Conservation (phyloP, 2,329 filamentous ascomycete genomes). For the Penicillium sp. region DNA sequence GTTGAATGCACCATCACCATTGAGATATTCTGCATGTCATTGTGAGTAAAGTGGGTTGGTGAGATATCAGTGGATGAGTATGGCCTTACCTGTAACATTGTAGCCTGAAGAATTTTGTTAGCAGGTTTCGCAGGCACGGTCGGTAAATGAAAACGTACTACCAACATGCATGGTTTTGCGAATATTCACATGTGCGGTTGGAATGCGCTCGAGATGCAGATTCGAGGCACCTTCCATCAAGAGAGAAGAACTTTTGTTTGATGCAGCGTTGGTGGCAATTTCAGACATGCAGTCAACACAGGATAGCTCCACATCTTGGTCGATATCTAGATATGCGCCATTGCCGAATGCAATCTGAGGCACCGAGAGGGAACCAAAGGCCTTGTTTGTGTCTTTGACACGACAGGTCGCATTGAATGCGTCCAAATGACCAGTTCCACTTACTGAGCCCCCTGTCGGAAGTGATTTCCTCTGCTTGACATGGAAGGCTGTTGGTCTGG, state of each 20-base stretch:
- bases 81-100: constrained; percentile 22
- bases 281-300: constrained; percentile 28
- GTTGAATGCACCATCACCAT: constrained; percentile 22
- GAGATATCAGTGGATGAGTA: neutral
- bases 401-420: constrained; percentile 26
- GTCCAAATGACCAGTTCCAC: constrained; percentile 24
- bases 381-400: constrained; percentile 10
- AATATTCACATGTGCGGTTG: constrained; percentile 27
- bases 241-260: constrained; percentile 19
- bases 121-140: neutral
- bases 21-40: constrained; percentile 22
- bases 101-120: constrained; percentile 16
- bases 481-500: constrained; percentile 25
- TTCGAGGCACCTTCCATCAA: constrained; percentile 21
- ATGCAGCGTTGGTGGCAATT: constrained; percentile 18
- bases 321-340: constrained; percentile 18
- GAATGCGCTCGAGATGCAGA: constrained; percentile 22
- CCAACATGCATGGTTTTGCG: constrained; percentile 25
- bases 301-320: constrained; percentile 26
- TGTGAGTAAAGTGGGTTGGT: neutral
- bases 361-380: constrained; percentile 22
- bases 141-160: constrained; percentile 11
- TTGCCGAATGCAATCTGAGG: constrained; percentile 19
- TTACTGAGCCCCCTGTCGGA: constrained; percentile 20
- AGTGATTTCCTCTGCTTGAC: constrained; percentile 22